phyloP scores from a whole-genome alignment of 805 yeast genomes.

The Wickerhamomyces silvicola region DNA sequence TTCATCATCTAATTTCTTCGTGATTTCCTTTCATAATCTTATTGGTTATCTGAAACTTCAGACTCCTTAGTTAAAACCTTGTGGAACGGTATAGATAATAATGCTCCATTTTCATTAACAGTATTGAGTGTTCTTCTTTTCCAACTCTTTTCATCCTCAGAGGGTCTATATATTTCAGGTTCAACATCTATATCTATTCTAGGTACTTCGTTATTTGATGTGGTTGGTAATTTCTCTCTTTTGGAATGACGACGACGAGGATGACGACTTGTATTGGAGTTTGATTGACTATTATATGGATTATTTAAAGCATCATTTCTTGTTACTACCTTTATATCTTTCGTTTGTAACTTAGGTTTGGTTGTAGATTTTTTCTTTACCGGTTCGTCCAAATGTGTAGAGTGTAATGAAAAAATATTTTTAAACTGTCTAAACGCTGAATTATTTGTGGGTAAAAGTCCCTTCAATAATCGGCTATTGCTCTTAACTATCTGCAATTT shows the following conservation, averaged over 20 bases:
- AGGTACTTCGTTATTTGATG: background rate
- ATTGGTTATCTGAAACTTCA: background rate
- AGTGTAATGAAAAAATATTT: background rate
- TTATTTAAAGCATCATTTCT: conserved; percentile 20
- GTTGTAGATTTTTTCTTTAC: background rate
- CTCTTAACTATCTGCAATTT: too few species aligned
- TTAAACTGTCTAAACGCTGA: background rate
- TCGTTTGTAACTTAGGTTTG: conserved; percentile 11
- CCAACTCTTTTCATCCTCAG: conserved; percentile 1
- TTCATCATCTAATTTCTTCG: too few species aligned
- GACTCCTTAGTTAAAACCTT: conserved; percentile 1
- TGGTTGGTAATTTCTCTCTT: background rate
- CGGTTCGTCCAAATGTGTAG: background rate
- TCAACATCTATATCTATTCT: background rate
- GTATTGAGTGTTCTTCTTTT: conserved; percentile 1
- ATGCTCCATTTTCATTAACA: conserved; percentile 5
- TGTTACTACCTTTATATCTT: conserved; percentile 19
- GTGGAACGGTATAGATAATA: conserved; percentile 7
- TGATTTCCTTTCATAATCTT: too few species aligned
- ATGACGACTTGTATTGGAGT: background rate
- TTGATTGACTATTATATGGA: conserved; percentile 6
- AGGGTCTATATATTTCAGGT: conserved; percentile 5
- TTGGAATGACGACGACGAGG: background rate
- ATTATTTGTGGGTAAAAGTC: too few species aligned
- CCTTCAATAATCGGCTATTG: too few species aligned